Evolutionary conservation across 768 basidiomycete species (phyloP).

Genomic region (Mycena galopus): DNA sequence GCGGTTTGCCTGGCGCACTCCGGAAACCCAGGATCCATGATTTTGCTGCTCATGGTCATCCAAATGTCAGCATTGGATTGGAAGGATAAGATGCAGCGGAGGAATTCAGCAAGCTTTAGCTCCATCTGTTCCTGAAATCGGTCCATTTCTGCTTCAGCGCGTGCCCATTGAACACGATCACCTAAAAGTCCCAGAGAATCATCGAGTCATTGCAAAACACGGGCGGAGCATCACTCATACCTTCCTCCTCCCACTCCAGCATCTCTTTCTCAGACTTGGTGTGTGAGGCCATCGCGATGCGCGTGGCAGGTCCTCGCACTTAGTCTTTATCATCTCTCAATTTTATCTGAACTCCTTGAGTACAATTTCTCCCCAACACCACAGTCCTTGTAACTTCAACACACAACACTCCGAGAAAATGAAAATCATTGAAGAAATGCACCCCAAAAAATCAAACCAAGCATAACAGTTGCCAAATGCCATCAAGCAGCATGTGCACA

Average conservation of each 20-base stretch:
- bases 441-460: too few relatives aligned
- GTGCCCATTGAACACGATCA: conserved; percentile 14
- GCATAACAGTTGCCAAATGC: too few relatives aligned
- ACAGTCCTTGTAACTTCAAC: too few relatives aligned
- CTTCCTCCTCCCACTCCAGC: background rate
- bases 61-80: background rate
- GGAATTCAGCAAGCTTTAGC: conserved; percentile 25
- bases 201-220: background rate
- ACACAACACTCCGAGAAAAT: too few relatives aligned
- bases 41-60: too few relatives aligned
- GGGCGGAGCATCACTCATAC: background rate
- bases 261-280: background rate
- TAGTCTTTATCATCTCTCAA: too few relatives aligned
- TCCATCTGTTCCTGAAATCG: conserved; percentile 28
- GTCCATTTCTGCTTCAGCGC: conserved; percentile 26
- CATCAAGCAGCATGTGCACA: too few relatives aligned
- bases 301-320: too few relatives aligned
- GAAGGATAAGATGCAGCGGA: conserved; percentile 4
- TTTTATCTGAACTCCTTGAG: too few relatives aligned
- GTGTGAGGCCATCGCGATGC: too few relatives aligned
- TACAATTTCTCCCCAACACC: too few relatives aligned
- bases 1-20: background rate
- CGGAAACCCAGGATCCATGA: background rate
- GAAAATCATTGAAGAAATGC: too few relatives aligned
- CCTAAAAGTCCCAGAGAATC: background rate